Conservation (phyloP, 495 filamentous ascomycete genomes). For the Cairneyella variabilis region DNA sequence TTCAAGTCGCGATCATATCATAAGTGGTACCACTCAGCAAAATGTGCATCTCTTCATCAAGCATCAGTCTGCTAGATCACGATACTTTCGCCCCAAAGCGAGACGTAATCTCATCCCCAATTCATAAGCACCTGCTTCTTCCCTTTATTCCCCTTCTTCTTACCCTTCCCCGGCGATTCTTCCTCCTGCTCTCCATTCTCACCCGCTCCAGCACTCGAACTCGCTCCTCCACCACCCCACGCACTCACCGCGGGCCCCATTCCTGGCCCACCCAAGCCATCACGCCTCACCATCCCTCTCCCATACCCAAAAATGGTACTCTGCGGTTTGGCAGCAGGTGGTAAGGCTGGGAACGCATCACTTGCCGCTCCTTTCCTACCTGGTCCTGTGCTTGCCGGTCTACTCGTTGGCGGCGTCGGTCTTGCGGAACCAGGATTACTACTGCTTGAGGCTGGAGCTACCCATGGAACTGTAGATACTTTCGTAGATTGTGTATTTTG, state of each 20-base stretch:
- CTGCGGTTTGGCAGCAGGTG: constrained; percentile 71
- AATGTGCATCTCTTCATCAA: too few species aligned
- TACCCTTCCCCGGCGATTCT: constrained; percentile 42
- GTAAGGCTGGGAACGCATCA: constrained; percentile 80
- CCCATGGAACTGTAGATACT: constrained; percentile 50
- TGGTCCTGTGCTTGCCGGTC: constrained; percentile 25
- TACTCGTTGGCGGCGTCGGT: constrained; percentile 27
- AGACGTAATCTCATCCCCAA: constrained; percentile 36
- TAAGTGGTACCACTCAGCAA: too few species aligned
- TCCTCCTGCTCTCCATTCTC: constrained; percentile 23
- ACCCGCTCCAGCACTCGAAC: constrained; percentile 29
- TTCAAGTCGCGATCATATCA: too few species aligned
- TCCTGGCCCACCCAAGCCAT: constrained; percentile 32
- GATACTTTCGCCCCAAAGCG: not conserved
- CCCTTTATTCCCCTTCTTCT: constrained; percentile 72
- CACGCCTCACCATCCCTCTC: constrained; percentile 61
- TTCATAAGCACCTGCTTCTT: constrained; percentile 75
- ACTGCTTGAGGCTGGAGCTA: constrained; percentile 25
- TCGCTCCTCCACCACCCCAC: constrained; percentile 33
- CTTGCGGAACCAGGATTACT: constrained; percentile 12
- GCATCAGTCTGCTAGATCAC: too few species aligned
- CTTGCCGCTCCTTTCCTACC: constrained; percentile 22
- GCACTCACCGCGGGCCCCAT: constrained; percentile 21
- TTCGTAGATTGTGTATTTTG: constrained; percentile 32
- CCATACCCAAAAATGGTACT: constrained; percentile 79